These are phyloP conservation scores for Saccharomyces hybrid DNA, from an alignment of 1,139 yeast genomes.

Conservation along the genomic window DNA sequence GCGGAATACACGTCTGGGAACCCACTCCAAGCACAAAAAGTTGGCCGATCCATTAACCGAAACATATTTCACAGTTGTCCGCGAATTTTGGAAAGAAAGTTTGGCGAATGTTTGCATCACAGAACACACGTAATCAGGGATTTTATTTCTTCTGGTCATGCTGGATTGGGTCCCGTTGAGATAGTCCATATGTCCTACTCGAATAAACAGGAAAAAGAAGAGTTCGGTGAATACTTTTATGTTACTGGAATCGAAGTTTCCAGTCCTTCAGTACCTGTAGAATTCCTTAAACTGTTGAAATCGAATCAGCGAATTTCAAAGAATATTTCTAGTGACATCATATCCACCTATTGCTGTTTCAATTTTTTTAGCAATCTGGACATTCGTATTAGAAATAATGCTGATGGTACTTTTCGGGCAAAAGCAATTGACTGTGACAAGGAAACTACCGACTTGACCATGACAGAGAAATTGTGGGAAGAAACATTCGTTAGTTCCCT, in stretches of 20 bases:
- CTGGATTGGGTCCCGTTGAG: constrained; percentile 78
- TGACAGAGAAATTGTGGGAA: constrained; percentile 49
- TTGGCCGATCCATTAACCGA: constrained; percentile 1
- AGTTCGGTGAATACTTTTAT: constrained; percentile 37
- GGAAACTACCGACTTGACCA: constrained; percentile 19
- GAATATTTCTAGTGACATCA: constrained; percentile 20
- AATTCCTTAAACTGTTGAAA: constrained; percentile 68
- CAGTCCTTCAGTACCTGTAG: constrained; percentile 53
- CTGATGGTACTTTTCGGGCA: constrained; percentile 42
- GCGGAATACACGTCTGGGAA: neutral
- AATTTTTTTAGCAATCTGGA: constrained; percentile 64
- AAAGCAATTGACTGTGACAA: constrained; percentile 33
- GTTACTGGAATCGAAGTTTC: constrained; percentile 58
- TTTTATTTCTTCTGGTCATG: constrained; percentile 13
- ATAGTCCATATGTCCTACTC: constrained; percentile 58
- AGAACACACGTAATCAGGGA: constrained; percentile 17
- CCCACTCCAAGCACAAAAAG: constrained; percentile 2
- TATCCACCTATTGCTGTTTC: constrained; percentile 55
- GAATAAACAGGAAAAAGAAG: constrained; percentile 32
- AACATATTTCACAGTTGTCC: constrained; percentile 20
- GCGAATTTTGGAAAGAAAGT: constrained; percentile 22
- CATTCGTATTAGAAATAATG: constrained; percentile 57
- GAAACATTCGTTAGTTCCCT: constrained; percentile 75
- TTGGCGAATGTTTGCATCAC: constrained; percentile 26
- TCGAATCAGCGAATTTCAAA: constrained; percentile 32